A percentile compares a stretch with the other conserved stretches of the same genome.
Conservation (phyloP, 208 protist species). For the Wallacemonas sp. region DNA sequence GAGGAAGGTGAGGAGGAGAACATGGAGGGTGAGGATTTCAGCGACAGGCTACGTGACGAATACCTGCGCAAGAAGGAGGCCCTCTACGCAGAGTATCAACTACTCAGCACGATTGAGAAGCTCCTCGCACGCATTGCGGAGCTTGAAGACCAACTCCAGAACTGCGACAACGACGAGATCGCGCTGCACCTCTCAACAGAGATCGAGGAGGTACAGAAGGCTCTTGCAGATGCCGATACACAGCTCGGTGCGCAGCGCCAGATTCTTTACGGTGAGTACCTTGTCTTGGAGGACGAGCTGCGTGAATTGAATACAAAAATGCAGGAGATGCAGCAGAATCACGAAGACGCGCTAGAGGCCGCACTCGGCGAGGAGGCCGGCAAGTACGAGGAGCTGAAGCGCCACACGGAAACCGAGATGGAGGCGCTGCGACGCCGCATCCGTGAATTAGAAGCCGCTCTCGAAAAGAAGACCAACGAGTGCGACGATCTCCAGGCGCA, state of each 20-base stretch:
- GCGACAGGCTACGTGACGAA: conserved; percentile 50
- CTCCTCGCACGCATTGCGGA: conserved; percentile 60
- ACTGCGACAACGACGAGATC: conserved; percentile 54
- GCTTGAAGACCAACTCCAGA: conserved; percentile 56
- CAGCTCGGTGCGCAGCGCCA: conserved; percentile 62
- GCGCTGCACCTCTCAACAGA: conserved; percentile 58
- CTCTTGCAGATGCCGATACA: conserved; percentile 55
- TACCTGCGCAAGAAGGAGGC: conserved; percentile 80
- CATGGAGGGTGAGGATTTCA: conserved; percentile 29
- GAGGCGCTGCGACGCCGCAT: conserved; percentile 10
- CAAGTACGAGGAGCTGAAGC: conserved; percentile 36
- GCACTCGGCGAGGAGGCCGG: conserved; percentile 55
- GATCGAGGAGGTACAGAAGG: conserved; percentile 52
- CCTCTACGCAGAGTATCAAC: conserved; percentile 69
- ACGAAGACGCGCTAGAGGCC: conserved; percentile 69
- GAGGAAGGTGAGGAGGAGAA: conserved; percentile 31
- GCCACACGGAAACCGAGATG: conserved; percentile 18
- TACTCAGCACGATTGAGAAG: conserved; percentile 64
- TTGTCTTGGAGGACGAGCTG: conserved; percentile 64
- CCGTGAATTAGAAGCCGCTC: conserved; percentile 14
- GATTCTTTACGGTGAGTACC: conserved; percentile 67
- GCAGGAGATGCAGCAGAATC: conserved; percentile 68
- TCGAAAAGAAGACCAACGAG: conserved; percentile 29
- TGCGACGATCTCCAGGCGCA: conserved; percentile 18
- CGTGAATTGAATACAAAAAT: conserved; percentile 66